Evolutionary conservation across 352 stramenopile species (phyloP), one percentile per base, ranked within the genome.

Genomic region (Globisporangium heterothallicum): DNA sequence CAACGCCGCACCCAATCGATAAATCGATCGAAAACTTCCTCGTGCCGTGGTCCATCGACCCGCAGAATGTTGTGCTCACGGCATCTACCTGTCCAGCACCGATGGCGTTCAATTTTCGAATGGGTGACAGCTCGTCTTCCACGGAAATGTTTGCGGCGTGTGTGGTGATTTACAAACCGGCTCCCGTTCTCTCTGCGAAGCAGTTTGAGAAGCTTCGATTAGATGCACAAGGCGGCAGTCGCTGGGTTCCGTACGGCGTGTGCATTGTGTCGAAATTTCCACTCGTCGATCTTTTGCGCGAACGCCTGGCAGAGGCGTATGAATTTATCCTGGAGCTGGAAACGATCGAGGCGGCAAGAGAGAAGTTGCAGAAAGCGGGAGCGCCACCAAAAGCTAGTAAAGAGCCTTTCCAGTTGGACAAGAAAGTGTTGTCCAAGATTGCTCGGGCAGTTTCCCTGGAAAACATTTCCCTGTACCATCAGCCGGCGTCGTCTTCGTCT

Each of bases 181-280:
- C 77, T 42, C 72, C 84, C 0, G 66, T 70, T 26, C 58, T 90
- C 19, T 83, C 78, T 4, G 56, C 71, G 18, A 72, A 74, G 9
- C 74, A 72, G 27, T 71, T 92, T 9, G 75, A 87, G 32, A 82
- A 70, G 38, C 69, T 70, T 1, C 70, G 68, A 10, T 58, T 92
- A 14, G 70, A 87, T 52, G 60, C 64, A 14, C 45, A 65, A 8
- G 57, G 54, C 36, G 66, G 63, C 9, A 68, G 74, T 42, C 63
- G 79, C 25, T 92, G 82, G 82, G 72, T 90, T 0, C 82, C 82
- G 19, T 92, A 90, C 35, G 84, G 84, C 34, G 74, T 94, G 9
- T 92, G 80, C 32, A 68, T 92, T 27, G 46, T 87, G 42, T 94
- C 84, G n/a, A 89, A 87, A 51, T 92, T 88, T 47, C 77, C 84